phyloP scores from a whole-genome alignment of 2,329 filamentous ascomycete genomes.

The Coleophoma eucalyptorum region DNA sequence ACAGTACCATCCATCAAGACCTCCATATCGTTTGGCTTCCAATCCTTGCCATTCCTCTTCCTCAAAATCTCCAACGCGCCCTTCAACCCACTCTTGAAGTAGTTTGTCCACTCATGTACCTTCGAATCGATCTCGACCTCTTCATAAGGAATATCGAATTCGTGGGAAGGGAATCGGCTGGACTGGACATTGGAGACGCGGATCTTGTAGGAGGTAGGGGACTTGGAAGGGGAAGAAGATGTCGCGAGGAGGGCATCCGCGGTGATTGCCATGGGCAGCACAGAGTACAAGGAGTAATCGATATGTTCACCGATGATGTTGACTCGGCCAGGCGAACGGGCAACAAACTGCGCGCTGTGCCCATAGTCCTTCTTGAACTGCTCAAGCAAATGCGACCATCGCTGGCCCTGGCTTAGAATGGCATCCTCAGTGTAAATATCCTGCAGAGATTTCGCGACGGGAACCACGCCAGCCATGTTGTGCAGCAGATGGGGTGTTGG shows the following conservation, averaged over 20 bases:
- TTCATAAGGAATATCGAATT: constrained; percentile 66
- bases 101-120: constrained; percentile 93
- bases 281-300: constrained; percentile 95
- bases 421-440: constrained; percentile 82
- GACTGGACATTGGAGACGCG: constrained; percentile 77
- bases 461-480: constrained; percentile 59
- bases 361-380: constrained; percentile 70
- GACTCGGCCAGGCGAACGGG: constrained; percentile 88
- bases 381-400: constrained; percentile 73
- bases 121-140: constrained; percentile 79
- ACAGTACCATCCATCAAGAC: constrained; percentile 89
- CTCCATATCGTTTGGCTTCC: constrained; percentile 74
- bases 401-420: constrained; percentile 59
- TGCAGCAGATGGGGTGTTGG: not conserved
- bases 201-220: constrained; percentile 57
- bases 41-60: constrained; percentile 55
- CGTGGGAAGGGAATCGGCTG: constrained; percentile 69
- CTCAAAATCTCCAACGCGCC: constrained; percentile 78
- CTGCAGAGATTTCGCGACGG: constrained; percentile 68
- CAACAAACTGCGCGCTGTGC: constrained; percentile 71
- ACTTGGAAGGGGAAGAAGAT: constrained; percentile 42
- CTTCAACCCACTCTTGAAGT: constrained; percentile 89
- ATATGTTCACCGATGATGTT: constrained; percentile 99
- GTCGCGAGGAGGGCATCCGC: constrained; percentile 89
- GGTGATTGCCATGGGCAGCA: constrained; percentile 92